Evolutionary conservation across 2,329 filamentous ascomycete genomes (phyloP), one percentile per base, ranked within the genome.

Genomic region (Lecanicillium sp.): DNA sequence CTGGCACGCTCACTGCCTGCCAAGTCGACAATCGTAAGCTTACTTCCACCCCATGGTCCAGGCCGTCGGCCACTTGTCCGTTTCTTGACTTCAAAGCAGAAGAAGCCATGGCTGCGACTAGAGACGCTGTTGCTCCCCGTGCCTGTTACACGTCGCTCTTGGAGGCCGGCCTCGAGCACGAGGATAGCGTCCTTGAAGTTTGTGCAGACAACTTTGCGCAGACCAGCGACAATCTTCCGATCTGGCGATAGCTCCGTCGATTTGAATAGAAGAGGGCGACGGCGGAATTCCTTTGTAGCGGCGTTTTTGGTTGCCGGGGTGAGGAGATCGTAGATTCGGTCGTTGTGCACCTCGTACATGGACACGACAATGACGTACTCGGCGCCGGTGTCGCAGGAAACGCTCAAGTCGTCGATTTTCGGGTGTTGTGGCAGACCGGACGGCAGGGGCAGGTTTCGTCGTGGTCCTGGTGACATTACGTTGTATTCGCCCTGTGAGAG

Each of bases 271-370:
- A 98, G 65, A 0, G 87, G 81, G 19, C 89, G 78, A n/a, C 92
- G 79, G 36, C 81, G 73, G 46, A 72, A 71, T 42, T 87, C 81
- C 50, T 86, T 87, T 3, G 78, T 81, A 5, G 71, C 70, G 27
- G 72, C 73, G 0, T 71, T 71, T 45, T 74, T 74, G 17, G 69
- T 62, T 3, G 76, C 72, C 0, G 77, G 75, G 0, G 83, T 84
- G 1, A 98, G 69, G 0, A 98, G 77, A 53, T 98, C 92, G 58
- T 94, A 97, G 48, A 98, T 97, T 27, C 89, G 81, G 62, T 98
- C 90, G 55, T 98, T 98, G 67, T 98, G 96, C 2, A 98, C 90
- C 60, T 98, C 92, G 61, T 97, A 97, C 89, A 98, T 98, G 39
- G 88, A 95, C 17, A 98, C 73, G 10, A 98, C 68, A 39, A 98